Evolutionary conservation across 176 grass and related monocot species (phyloP).

Genomic region (Bothriochloa decipiens): DNA sequence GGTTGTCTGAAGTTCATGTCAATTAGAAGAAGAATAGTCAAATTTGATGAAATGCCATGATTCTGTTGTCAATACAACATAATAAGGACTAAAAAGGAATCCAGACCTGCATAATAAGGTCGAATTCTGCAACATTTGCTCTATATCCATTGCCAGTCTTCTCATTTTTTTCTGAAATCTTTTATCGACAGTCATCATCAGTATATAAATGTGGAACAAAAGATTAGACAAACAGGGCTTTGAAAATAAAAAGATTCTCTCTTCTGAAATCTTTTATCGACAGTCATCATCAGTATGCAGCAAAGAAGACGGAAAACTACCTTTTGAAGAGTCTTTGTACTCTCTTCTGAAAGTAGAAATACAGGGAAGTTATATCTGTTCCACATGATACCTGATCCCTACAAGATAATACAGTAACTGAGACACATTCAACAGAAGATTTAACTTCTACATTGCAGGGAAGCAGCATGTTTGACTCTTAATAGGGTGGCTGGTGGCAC

Average conservation of each 20-base stretch:
- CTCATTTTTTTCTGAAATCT: slow-evolving; percentile 65
- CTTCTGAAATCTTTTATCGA: too few species aligned
- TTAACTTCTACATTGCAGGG: slow-evolving; percentile 1
- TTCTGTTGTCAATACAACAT: slow-evolving; percentile 29
- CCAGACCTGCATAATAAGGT: slow-evolving; percentile 96
- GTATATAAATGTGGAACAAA: neutral
- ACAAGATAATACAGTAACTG: slow-evolving; percentile 39
- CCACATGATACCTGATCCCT: slow-evolving; percentile 98
- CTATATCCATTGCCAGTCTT: slow-evolving; percentile 50
- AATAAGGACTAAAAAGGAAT: slow-evolving; percentile 27
- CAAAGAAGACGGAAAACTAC: slow-evolving; percentile 41
- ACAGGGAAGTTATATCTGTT: slow-evolving; percentile 86
- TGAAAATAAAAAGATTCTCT: slow-evolving; percentile 16
- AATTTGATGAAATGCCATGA: slow-evolving; percentile 1
- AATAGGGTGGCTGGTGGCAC: slow-evolving; percentile 25
- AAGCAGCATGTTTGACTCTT: slow-evolving; percentile 25
- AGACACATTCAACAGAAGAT: slow-evolving; percentile 31
- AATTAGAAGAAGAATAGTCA: slow-evolving; percentile 42
- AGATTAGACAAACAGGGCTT: slow-evolving; percentile 1
- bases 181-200: slow-evolving; percentile 35
- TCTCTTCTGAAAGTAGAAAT: slow-evolving; percentile 82
- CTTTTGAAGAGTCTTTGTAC: slow-evolving; percentile 63
- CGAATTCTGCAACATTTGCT: slow-evolving; percentile 92
- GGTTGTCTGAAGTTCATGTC: slow-evolving; percentile 68
- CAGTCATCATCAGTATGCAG: too few species aligned